Percentiles rank a stretch among this genome's conserved stretches.
phyloP scores from a whole-genome alignment of 2,329 filamentous ascomycete species.

The Colletotrichum nymphaeae region DNA sequence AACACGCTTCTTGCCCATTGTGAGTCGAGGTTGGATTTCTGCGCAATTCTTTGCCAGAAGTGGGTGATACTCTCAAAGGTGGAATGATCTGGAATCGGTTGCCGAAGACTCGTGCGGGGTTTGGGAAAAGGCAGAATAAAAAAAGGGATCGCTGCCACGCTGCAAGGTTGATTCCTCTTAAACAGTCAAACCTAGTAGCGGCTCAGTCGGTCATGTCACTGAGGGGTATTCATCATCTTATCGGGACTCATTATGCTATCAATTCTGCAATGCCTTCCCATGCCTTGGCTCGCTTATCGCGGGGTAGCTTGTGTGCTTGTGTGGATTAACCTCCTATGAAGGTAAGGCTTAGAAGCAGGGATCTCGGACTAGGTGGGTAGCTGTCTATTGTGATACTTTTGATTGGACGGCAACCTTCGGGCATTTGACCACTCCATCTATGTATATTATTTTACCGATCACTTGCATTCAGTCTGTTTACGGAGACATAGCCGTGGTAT shows the following conservation, averaged over 20 bases:
- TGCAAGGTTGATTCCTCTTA: not conserved
- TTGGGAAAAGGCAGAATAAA: too few species aligned
- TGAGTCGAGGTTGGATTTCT: not conserved
- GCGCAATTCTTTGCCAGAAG: not conserved
- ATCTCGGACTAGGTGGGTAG: not conserved
- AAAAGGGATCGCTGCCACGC: not conserved
- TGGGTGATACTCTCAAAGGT: not conserved
- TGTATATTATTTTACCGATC: not conserved
- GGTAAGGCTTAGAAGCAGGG: too few species aligned
- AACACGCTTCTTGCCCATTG: slow-evolving; percentile 51
- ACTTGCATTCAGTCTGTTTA: not conserved
- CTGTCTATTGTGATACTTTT: not conserved
- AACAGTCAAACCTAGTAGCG: not conserved
- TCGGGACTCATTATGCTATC: not conserved
- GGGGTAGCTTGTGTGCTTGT: not conserved
- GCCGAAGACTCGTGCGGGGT: not conserved
- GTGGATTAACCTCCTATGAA: not conserved
- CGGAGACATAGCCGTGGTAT: not conserved
- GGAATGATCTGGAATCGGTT: too few species aligned
- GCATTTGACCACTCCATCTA: not conserved
- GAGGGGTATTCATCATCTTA: slow-evolving; percentile 15
- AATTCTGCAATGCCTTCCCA: not conserved
- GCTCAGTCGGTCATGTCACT: not conserved
- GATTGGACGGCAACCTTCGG: not conserved
- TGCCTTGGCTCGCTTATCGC: not conserved